phyloP scores from a whole-genome alignment of 2,329 filamentous ascomycete genomes.

The Colletotrichum gloeosporioides region DNA sequence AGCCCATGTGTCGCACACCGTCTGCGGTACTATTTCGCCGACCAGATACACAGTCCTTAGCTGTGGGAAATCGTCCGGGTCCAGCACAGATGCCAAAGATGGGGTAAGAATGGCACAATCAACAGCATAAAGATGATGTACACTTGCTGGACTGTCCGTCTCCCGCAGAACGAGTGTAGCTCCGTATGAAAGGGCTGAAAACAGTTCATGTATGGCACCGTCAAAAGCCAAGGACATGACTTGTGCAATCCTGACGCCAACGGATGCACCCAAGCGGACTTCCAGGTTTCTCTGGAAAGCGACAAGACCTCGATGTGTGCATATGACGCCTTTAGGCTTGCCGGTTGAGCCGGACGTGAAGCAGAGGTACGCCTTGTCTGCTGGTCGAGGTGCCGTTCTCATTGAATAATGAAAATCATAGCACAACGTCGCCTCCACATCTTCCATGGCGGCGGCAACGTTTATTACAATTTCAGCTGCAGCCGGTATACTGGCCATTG shows the following conservation, averaged over 20 bases:
- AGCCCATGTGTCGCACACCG: constrained; percentile 37
- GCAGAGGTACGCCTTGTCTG: constrained; percentile 39
- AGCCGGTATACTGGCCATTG: background rate
- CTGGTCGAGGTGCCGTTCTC: background rate
- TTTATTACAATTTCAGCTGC: background rate
- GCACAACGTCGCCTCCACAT: background rate
- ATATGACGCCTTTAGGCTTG: constrained; percentile 45
- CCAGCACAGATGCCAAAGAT: constrained; percentile 35
- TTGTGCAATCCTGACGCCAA: constrained; percentile 33
- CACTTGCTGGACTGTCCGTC: constrained; percentile 22
- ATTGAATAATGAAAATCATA: background rate
- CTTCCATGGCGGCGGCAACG: background rate
- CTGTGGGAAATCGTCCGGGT: constrained; percentile 34
- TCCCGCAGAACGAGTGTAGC: constrained; percentile 39
- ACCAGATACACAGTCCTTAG: constrained; percentile 40
- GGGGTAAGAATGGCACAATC: constrained; percentile 43
- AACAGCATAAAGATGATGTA: constrained; percentile 32
- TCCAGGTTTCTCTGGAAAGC: background rate
- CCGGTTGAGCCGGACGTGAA: constrained; percentile 52
- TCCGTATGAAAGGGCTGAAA: constrained; percentile 43
- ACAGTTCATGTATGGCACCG: constrained; percentile 44
- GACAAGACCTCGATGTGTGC: constrained; percentile 28
- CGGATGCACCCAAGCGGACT: background rate
- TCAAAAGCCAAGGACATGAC: constrained; percentile 49
- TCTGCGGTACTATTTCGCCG: constrained; percentile 40